Percentiles rank a stretch among this genome's conserved stretches.
Evolutionary conservation across 768 basidiomycete species (phyloP).

Genomic region (Tephrocybe sp.): DNA sequence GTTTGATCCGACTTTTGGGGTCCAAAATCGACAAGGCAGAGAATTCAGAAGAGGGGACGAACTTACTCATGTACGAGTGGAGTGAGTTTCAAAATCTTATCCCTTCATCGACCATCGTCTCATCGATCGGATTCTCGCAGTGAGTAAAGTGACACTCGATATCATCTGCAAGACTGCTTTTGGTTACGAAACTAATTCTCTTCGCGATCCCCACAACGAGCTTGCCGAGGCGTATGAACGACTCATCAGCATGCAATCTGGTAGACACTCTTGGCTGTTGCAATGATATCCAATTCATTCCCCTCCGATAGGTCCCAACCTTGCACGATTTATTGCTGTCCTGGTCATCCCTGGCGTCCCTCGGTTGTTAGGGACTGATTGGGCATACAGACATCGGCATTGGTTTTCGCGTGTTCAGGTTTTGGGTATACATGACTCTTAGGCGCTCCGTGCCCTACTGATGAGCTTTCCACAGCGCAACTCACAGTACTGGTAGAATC

Average conservation of each 20-base stretch:
- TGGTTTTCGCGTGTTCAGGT: constrained; percentile 26
- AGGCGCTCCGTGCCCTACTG: background rate
- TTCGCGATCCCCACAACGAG: constrained; percentile 46
- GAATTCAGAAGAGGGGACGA: constrained; percentile 24
- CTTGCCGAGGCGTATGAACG: constrained; percentile 47
- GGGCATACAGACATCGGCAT: constrained; percentile 34
- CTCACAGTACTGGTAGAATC: constrained; percentile 30
- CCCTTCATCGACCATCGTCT: background rate
- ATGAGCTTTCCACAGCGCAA: constrained; percentile 13
- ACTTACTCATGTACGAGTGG: constrained; percentile 44
- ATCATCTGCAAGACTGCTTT: constrained; percentile 53
- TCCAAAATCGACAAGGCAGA: constrained; percentile 26
- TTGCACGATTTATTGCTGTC: constrained; percentile 34
- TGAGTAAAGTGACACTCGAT: constrained; percentile 53
- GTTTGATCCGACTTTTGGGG: constrained; percentile 39
- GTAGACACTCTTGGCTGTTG: constrained; percentile 7
- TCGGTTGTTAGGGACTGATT: constrained; percentile 30
- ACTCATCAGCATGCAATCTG: constrained; percentile 40
- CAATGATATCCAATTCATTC: background rate
- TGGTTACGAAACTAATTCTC: constrained; percentile 44
- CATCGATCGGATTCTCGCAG: constrained; percentile 21
- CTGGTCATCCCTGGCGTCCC: constrained; percentile 37
- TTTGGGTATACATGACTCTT: constrained; percentile 14
- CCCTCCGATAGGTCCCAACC: constrained; percentile 24
- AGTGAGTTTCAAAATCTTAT: constrained; percentile 29